Base-by-base conservation (phyloP, 2,329 filamentous ascomycete species). In the Alternaria longipes region DNA sequence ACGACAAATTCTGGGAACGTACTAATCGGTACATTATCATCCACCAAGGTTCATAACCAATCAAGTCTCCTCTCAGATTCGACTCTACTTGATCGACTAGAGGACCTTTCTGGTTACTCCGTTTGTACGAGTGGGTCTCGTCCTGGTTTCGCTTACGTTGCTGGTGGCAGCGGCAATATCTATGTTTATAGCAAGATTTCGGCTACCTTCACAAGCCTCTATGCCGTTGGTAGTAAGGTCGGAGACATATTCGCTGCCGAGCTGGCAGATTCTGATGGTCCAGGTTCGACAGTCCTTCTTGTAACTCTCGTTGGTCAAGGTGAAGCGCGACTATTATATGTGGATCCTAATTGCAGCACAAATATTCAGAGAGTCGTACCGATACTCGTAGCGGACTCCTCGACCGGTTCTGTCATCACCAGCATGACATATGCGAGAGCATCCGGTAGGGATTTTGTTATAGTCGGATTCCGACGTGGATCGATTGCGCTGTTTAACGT, bases 1-100 rank as follows among this genome's bases (percentile, higher is more conserved):
- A 90, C 89, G 0, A 88, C 84, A 0, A 84, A 85, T 36, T 72
- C 73, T 34, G 91, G 91, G 1, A 83, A 84, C 18, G 72, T 92
- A 0, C 80, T 90, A 5, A 64, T 85, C 0, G 72, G 71, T 41
- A 66, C 54, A n/a, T 53, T 73, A 5, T 28, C 51, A 20, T 47
- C 62, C 18, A 34, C 18, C 5, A 8, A 47, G 34, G 32, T 36
- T 14, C 20, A 9, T 9, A 9, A 8, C 8, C 26, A 44, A 8
- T 45, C 36, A 8, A 59, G 56, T 14, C 40, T 52, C 26, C 58
- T 74, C 2, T 56, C 57, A 2, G 28, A 41, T 11, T 78, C 75
- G 57, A 65, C 59, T n/a, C 68, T 80, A 18, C 34, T 82, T 8
- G 60, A 60, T 18, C 66, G 78, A 14, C 44, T 72, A 12, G 61